A percentile compares a stretch with the other conserved stretches of the same genome.
These are phyloP conservation scores for Pseudomassariella vexata DNA, from an alignment of 2,329 filamentous ascomycete genomes.

Conservation along the genomic window DNA sequence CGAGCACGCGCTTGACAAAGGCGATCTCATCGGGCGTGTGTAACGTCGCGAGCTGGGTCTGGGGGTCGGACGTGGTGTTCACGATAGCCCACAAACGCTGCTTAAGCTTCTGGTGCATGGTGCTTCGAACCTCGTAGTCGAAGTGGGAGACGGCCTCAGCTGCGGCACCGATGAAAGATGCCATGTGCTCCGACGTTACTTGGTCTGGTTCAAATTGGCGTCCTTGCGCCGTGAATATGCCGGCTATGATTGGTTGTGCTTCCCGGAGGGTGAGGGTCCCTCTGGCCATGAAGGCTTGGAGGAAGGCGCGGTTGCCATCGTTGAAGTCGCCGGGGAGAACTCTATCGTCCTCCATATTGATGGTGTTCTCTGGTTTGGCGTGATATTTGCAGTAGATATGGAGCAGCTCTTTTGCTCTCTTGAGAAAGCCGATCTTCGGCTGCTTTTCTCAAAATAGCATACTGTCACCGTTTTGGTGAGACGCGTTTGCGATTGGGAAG, in stretches of 20 bases:
- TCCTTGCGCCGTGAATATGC: conserved; percentile 59
- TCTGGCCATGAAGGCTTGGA: conserved; percentile 80
- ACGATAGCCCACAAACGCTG: conserved; percentile 75
- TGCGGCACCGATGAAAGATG: conserved; percentile 62
- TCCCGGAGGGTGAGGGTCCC: conserved; percentile 72
- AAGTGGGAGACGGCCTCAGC: conserved; percentile 71
- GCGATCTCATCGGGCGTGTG: conserved; percentile 39
- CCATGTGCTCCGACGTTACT: conserved; percentile 63
- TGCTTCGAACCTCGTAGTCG: conserved; percentile 81
- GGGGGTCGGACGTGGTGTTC: conserved; percentile 75
- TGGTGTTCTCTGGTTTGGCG: not conserved
- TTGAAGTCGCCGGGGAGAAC: conserved; percentile 32
- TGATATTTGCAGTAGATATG: too few relatives aligned
- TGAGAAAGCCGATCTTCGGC: too few relatives aligned
- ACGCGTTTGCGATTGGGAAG: not conserved
- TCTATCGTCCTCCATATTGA: conserved; percentile 22
- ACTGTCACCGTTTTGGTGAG: conserved; percentile 1
- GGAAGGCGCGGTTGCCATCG: conserved; percentile 76
- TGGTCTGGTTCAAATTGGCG: conserved; percentile 43
- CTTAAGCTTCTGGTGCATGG: conserved; percentile 60
- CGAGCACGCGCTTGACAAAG: conserved; percentile 81
- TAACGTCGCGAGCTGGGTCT: conserved; percentile 41
- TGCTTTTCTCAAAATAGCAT: too few relatives aligned
- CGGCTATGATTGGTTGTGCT: conserved; percentile 67
- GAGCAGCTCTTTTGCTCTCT: too few relatives aligned